Conservation (phyloP, 768 basidiomycete genomes). For the Lepiota venenata region DNA sequence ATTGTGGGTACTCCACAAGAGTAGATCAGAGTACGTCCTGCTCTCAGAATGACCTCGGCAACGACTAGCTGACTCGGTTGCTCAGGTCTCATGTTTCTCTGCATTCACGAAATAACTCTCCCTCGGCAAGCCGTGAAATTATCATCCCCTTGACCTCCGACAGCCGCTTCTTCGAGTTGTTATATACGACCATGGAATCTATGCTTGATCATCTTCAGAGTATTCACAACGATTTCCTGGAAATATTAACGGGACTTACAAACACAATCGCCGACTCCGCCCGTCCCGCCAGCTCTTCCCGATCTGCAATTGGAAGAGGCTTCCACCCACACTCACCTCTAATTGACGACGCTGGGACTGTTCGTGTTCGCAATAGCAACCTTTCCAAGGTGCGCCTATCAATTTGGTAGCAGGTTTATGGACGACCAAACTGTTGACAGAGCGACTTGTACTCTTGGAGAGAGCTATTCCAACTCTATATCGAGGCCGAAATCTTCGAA, state of each 20-base stretch:
- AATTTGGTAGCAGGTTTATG: background rate
- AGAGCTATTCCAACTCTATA: constrained; percentile 84
- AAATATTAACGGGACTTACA: constrained; percentile 35
- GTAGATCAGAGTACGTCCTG: background rate
- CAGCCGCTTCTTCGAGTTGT: constrained; percentile 72
- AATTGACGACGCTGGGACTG: constrained; percentile 32
- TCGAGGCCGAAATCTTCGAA: constrained; percentile 86
- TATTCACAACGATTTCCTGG: constrained; percentile 48
- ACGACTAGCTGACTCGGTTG: background rate
- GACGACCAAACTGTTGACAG: constrained; percentile 18
- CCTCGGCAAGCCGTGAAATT: constrained; percentile 37
- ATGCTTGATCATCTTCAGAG: constrained; percentile 45
- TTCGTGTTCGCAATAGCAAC: constrained; percentile 20
- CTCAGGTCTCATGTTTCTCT: background rate
- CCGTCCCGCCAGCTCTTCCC: constrained; percentile 36
- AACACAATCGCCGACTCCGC: constrained; percentile 36
- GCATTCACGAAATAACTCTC: constrained; percentile 11
- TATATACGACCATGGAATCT: constrained; percentile 57
- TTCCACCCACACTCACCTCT: constrained; percentile 46
- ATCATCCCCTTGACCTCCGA: constrained; percentile 82
- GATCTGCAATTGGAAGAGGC: constrained; percentile 6
- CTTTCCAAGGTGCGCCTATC: constrained; percentile 20
- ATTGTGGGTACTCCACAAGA: constrained; percentile 19
- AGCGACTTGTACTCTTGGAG: constrained; percentile 86
- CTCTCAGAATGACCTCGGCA: background rate